Percentiles rank a stretch among this genome's conserved stretches.
Conservation (phyloP, 495 filamentous ascomycete species). For the Thozetella sp. region DNA sequence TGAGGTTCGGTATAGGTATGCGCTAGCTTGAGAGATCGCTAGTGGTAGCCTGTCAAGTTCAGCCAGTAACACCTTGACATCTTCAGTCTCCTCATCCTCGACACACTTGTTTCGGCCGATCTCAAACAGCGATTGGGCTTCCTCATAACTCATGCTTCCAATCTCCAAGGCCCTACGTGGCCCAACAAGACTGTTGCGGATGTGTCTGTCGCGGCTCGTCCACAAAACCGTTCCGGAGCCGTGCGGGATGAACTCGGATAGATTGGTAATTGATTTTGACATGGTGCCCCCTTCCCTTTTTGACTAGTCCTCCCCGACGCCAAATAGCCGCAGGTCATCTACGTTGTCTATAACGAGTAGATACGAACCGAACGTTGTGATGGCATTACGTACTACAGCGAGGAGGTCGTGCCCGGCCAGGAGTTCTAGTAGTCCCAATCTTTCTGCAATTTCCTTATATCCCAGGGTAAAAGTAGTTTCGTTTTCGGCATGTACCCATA, state of each 20-base stretch:
- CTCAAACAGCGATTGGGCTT: slow-evolving; percentile 13
- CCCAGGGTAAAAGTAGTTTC: slow-evolving; percentile 17
- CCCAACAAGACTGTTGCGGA: slow-evolving; percentile 13
- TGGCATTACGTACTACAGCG: slow-evolving; percentile 8
- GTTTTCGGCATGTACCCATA: slow-evolving; percentile 23
- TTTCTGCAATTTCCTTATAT: slow-evolving; percentile 24
- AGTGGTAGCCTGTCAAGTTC: slow-evolving; percentile 25
- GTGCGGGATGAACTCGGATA: slow-evolving; percentile 16
- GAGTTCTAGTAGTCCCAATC: slow-evolving; percentile 12
- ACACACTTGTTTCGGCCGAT: slow-evolving; percentile 8
- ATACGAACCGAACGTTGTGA: slow-evolving; percentile 22
- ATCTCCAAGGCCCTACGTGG: slow-evolving; percentile 10
- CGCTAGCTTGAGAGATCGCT: slow-evolving; percentile 26
- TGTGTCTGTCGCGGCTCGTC: slow-evolving; percentile 27
- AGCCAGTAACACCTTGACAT: slow-evolving; percentile 13
- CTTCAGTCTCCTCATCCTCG: slow-evolving; percentile 8
- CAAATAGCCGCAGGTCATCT: slow-evolving; percentile 27
- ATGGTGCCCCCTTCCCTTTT: not conserved
- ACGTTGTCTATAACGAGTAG: slow-evolving; percentile 38
- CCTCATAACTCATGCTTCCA: slow-evolving; percentile 12
- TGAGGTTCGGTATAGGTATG: slow-evolving; percentile 24
- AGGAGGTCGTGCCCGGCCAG: slow-evolving; percentile 9
- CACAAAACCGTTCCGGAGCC: slow-evolving; percentile 26
- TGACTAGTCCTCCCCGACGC: slow-evolving; percentile 7
- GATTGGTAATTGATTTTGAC: no score